phyloP scores from a whole-genome alignment of 441 rosid genomes.

The Sinapis alba region DNA sequence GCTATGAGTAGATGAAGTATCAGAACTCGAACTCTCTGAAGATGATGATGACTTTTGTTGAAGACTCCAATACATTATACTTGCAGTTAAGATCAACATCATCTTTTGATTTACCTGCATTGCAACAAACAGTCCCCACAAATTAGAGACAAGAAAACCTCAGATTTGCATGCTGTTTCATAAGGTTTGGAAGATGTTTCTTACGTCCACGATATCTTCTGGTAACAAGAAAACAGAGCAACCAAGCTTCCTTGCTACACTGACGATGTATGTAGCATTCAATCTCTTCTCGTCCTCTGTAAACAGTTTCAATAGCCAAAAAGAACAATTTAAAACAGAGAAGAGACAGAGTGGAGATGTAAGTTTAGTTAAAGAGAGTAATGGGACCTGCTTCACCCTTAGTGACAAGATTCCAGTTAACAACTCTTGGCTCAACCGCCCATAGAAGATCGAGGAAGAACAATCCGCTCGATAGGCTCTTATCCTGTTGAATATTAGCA shows the following conservation, averaged over 20 bases:
- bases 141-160: neutral
- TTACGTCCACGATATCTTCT: slow-evolving; percentile 88
- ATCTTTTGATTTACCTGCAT: slow-evolving; percentile 83
- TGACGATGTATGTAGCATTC: slow-evolving; percentile 89
- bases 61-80: slow-evolving; percentile 77
- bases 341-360: neutral
- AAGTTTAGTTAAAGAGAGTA: neutral
- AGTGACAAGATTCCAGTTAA: slow-evolving; percentile 94
- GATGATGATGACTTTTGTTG: slow-evolving; percentile 49
- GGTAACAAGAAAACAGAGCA: slow-evolving; percentile 96
- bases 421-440: slow-evolving; percentile 92
- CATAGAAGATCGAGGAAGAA: slow-evolving; percentile 94
- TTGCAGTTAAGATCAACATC: slow-evolving; percentile 68
- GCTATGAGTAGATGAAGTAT: slow-evolving; percentile 46
- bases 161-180: neutral
- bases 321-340: neutral
- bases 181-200: slow-evolving; percentile 17
- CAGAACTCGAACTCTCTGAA: slow-evolving; percentile 38
- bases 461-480: slow-evolving; percentile 71
- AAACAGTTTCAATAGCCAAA: slow-evolving; percentile 19
- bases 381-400: slow-evolving; percentile 80
- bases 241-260: slow-evolving; percentile 91
- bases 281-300: slow-evolving; percentile 86
- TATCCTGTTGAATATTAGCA: slow-evolving; percentile 59
- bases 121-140: neutral